Evolutionary conservation across 2,329 filamentous ascomycete genomes (phyloP), one percentile per base, ranked within the genome.

Genomic region (Camillea tinctor): DNA sequence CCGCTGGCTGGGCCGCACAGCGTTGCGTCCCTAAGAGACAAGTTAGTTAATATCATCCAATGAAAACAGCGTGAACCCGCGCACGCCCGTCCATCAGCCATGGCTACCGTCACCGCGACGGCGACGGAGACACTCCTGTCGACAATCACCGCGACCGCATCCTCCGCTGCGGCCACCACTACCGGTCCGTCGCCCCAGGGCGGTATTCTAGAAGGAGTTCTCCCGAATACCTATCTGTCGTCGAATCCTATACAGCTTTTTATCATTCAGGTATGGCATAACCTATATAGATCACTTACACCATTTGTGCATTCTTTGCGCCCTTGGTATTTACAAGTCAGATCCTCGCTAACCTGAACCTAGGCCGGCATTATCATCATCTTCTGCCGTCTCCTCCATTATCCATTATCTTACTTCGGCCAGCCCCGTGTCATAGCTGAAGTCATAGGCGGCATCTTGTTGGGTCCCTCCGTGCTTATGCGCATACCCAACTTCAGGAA

Each of bases 341-440:
- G 26, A 20, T 64, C 50, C 61, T 59, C 55, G 59, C 55, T 57
- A 54, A 23, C 50, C 22, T 22, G 40, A 26, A 20, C 26, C 53
- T 64, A 90, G 86, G 88, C 87, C 26, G 80, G 80, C 59, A 88
- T 93, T 57, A 92, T 92, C 68, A 87, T 92, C 67, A 83, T 90
- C 59, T 84, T 92, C 74, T 91, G 88, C 69, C 86, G 88, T 50
- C 73, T 90, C 49, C 80, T 93, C 48, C 88, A 92, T 71, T 91
- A 83, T 73, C 90, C 89, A 49, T 80, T 92, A 3, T 88, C 87
- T 57, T 87, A 85, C 64, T 77, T 92, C 44, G 85, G 87, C 60
- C 90, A 93, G 70, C 90, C 90, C 62, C 84, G 88, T 58, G 90
- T 93, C 60, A 92, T 93, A 65, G 88, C 89, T 51, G 90, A 92